Evolutionary conservation across 768 basidiomycete species (phyloP).

Genomic region (Lactifluus subvellereus): DNA sequence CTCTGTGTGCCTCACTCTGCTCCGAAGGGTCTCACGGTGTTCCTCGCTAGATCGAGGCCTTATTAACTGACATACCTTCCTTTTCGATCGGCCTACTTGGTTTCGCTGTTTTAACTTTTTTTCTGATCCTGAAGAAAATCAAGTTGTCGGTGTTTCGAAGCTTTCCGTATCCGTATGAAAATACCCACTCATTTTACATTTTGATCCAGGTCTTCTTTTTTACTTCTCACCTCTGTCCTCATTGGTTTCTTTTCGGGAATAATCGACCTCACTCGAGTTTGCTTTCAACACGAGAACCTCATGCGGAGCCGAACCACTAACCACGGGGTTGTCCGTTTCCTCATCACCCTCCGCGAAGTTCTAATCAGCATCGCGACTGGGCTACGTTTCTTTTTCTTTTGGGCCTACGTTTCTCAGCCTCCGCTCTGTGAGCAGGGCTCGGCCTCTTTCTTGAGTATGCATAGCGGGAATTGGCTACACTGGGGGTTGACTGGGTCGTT

Average conservation of each 20-base stretch:
- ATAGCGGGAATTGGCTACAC: conserved; percentile 60
- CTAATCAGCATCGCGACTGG: conserved; percentile 52
- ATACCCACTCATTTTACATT: background rate
- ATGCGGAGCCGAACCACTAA: conserved; percentile 5
- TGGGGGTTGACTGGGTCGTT: conserved; percentile 54
- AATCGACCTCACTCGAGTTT: conserved; percentile 53
- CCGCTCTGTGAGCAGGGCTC: conserved; percentile 40
- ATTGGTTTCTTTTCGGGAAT: conserved; percentile 57
- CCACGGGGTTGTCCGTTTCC: conserved; percentile 31
- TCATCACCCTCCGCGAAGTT: conserved; percentile 53
- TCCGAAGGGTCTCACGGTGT: background rate
- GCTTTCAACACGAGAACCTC: conserved; percentile 31
- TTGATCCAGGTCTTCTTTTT: conserved; percentile 35
- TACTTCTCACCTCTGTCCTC: conserved; percentile 52
- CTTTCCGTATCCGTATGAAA: background rate
- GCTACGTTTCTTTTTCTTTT: conserved; percentile 59
- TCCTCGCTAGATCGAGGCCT: conserved; percentile 18
- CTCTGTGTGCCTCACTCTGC: background rate
- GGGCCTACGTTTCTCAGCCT: conserved; percentile 56
- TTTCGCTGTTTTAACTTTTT: conserved; percentile 29
- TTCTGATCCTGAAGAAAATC: conserved; percentile 25
- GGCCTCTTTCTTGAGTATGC: conserved; percentile 12
- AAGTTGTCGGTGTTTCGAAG: conserved; percentile 17
- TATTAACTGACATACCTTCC: conserved; percentile 30
- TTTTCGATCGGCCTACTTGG: conserved; percentile 29